These are phyloP conservation scores for Rubia peregrina DNA, from an alignment of 305 asterid genomes.

Conservation along the genomic window DNA sequence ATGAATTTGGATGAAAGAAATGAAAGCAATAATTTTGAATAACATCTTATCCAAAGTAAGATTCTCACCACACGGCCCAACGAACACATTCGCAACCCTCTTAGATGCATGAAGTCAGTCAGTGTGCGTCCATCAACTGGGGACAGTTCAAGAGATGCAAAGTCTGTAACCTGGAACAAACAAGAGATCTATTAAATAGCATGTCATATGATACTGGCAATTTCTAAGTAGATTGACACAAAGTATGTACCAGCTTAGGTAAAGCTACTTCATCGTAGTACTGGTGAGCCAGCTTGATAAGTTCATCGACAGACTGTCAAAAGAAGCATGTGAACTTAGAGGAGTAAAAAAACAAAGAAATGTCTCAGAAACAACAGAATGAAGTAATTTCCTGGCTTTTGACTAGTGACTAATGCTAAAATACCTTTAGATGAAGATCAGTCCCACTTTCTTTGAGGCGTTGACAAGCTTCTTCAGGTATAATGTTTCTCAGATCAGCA, in stretches of 20 bases:
- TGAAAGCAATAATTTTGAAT: neutral
- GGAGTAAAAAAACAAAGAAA: neutral
- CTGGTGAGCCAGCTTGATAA: conserved; percentile 73
- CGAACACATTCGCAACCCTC: conserved; percentile 93
- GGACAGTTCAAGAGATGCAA: conserved; percentile 98
- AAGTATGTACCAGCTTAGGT: conserved; percentile 80
- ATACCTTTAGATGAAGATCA: conserved; percentile 87
- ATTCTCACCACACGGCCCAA: conserved; percentile 94
- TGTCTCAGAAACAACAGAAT: neutral
- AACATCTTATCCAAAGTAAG: conserved; percentile 5
- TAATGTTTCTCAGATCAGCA: conserved; percentile 49
- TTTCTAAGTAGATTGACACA: neutral
- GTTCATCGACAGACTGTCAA: conserved; percentile 82
- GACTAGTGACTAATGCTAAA: neutral
- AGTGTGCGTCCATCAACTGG: conserved; percentile 99
- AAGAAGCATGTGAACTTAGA: conserved; percentile 15
- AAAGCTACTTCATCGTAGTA: conserved; percentile 88
- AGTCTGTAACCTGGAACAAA: conserved; percentile 73
- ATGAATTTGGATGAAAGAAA: neutral
- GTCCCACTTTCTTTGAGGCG: conserved; percentile 71
- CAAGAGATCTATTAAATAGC: conserved; percentile 8
- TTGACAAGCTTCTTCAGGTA: conserved; percentile 63
- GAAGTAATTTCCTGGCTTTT: neutral
- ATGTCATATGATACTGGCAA: conserved; percentile 6
- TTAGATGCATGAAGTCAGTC: conserved; percentile 98